Percentiles rank a stretch among this genome's conserved stretches.
phyloP scores from a whole-genome alignment of 73 alveolate species.

The Symbiodinium natans region DNA sequence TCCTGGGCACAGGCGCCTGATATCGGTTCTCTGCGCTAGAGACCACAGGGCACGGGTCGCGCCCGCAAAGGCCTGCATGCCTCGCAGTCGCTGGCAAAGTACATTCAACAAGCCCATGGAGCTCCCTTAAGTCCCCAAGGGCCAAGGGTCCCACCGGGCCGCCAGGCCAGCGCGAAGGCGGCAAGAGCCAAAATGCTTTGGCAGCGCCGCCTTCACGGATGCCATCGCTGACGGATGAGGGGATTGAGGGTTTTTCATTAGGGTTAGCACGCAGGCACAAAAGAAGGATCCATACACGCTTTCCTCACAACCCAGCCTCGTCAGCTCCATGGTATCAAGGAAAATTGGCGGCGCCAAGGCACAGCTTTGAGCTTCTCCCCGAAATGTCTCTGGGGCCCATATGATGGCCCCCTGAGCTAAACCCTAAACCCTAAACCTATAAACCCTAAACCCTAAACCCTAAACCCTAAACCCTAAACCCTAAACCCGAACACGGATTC shows the following conservation, averaged over 20 bases:
- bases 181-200: neutral
- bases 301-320: too few species aligned
- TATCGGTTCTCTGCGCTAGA: neutral
- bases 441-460: too few species aligned
- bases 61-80: constrained; percentile 14
- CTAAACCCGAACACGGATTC: too few species aligned
- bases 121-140: too few species aligned
- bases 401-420: neutral
- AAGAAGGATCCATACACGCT: too few species aligned
- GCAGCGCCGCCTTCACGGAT: neutral
- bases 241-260: too few species aligned
- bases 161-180: neutral
- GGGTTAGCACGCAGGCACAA: too few species aligned
- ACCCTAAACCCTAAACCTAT: too few species aligned
- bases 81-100: neutral
- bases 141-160: neutral
- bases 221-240: too few species aligned
- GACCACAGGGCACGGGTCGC: constrained; percentile 30
- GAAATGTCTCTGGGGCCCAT: neutral
- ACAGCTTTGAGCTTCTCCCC: neutral
- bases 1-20: neutral
- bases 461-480: too few species aligned
- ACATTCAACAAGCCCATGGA: too few species aligned
- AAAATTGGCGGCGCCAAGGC: neutral
- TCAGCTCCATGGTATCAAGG: neutral